Base-by-base conservation (phyloP, 768 basidiomycete genomes). In the Kwoniella shandongensis region DNA sequence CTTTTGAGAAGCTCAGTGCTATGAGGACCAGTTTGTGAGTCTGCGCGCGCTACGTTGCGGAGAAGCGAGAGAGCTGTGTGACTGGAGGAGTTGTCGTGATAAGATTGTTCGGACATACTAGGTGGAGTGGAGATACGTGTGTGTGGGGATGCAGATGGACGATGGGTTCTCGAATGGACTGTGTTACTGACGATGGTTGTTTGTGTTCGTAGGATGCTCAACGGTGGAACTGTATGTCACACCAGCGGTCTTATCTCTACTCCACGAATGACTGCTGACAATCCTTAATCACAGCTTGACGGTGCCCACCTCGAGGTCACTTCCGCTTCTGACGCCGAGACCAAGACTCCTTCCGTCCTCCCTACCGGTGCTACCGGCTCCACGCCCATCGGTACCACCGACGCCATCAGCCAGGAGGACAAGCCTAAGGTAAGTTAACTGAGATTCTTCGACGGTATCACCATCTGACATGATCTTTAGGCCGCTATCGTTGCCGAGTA, bases 401-500 rank as follows among this genome's bases (percentile, higher is more conserved):
- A 55, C 4, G 57, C 59, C 32, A 80, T 88, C 67, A 84, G 88
- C 15, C 92, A 96, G 78, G 82, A 85, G 36, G 91, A 94, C 77
- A 99, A 99, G 79, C 94, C 94, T 20, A 71, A 65, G 57, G 73
- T 73, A 29, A 50, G 72, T 78, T 5, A 0, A 17, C 0, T 18
- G 35, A 13, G 13, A 32, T 27, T 35, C 30, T 20, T 17, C n/a
- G n/a, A n/a, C n/a, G n/a, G n/a, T n/a, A n/a, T n/a, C n/a, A n/a
- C n/a, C n/a, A 15, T 15, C 40, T 11, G 22, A 12, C 35, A 18
- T 32, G 13, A 22, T 20, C 15, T 22, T 39, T 44, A 74, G 72
- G 55, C 60, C 55, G 59, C 72, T 85, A 90, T 96, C 69, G 88
- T 88, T 25, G 93, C 94, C 26, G 94, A 97, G 76, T 91, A 93